phyloP scores from a whole-genome alignment of 805 yeast species.

The Wilhelminamyces savonicus region DNA sequence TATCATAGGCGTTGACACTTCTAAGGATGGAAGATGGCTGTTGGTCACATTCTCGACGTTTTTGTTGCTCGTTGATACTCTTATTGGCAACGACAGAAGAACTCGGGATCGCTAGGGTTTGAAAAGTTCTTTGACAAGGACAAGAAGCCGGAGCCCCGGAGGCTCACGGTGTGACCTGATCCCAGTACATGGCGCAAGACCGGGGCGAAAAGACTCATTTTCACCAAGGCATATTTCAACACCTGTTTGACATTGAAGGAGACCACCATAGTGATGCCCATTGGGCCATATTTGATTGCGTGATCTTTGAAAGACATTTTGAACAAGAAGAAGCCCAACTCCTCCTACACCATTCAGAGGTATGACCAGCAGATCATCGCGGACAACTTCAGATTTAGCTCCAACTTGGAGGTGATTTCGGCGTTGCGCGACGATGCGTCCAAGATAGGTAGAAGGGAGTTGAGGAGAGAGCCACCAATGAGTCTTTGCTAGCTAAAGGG shows the following conservation, averaged over 20 bases:
- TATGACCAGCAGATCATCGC: constrained; percentile 60
- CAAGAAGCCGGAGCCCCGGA: constrained; percentile 61
- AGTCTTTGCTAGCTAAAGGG: too few species aligned
- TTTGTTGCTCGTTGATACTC: constrained; percentile 62
- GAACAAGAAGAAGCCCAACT: constrained; percentile 35
- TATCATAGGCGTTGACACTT: constrained; percentile 58
- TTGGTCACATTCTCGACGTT: constrained; percentile 75
- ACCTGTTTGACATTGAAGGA: constrained; percentile 60
- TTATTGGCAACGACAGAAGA: constrained; percentile 49
- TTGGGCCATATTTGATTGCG: constrained; percentile 76
- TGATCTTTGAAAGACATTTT: constrained; percentile 69
- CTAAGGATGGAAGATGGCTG: constrained; percentile 77
- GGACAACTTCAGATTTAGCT: constrained; percentile 73
- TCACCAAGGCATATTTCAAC: constrained; percentile 75
- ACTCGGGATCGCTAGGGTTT: constrained; percentile 60
- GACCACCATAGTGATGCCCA: constrained; percentile 66
- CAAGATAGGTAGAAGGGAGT: constrained; percentile 54
- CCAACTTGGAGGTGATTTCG: constrained; percentile 63
- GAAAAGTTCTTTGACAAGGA: constrained; percentile 56
- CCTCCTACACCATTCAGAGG: constrained; percentile 58
- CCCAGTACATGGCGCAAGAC: constrained; percentile 52
- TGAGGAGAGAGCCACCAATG: too few species aligned
- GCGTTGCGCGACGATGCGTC: constrained; percentile 75
- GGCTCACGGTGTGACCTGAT: constrained; percentile 64
- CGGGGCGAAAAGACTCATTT: constrained; percentile 42